Evolutionary conservation across 257 asterid species (phyloP), one percentile per base, ranked within the genome.

Genomic region (Solanum rostratum): DNA sequence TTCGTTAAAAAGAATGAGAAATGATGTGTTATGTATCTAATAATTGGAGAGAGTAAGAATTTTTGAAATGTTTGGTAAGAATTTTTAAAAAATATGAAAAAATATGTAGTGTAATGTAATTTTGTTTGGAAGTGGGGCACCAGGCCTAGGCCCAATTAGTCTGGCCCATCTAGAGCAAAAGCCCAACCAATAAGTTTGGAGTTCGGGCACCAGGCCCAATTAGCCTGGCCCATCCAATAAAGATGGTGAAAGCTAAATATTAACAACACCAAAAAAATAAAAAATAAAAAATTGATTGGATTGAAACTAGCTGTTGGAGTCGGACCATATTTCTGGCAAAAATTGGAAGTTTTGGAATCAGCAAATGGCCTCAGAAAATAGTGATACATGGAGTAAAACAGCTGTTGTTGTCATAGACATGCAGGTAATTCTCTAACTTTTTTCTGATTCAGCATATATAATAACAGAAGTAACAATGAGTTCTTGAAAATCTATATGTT

Each of bases 351-450:
- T 27, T 27, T 76, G 62, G 27, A 27, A 49, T 24, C 10, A 49
- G 59, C 45, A 49, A 90, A 93, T 95, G 98, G 94, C 90, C 62
- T 80, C 83, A 54, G 65, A 24, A 74, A 89, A 91, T 73, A 41
- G 43, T 79, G 39, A 39, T 57, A 90, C 89, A 81, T 93, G 95
- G 99, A 93, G 86, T 55, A 85, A 73, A 86, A 93, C 97, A 39
- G 98, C 98, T 85, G 95, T 94, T 65, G 93, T 95, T 18, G 95
- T 95, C 50, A 91, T 95, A 83, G 99, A 93, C 87, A 94, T 95
- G 99, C 98, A 95, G 98, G 98, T 92, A 39, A 63, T 39, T 19
- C 69, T 52, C 16, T 39, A 65, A 43, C 6, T 19, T 69, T 29
- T 49, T 76, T 49, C 81, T 74, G 22, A 27, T 76, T 76, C 43